Percentiles rank a stretch among this genome's conserved stretches.
phyloP scores from a whole-genome alignment of 306 rosid species.

The Gleditsia sinensis region DNA sequence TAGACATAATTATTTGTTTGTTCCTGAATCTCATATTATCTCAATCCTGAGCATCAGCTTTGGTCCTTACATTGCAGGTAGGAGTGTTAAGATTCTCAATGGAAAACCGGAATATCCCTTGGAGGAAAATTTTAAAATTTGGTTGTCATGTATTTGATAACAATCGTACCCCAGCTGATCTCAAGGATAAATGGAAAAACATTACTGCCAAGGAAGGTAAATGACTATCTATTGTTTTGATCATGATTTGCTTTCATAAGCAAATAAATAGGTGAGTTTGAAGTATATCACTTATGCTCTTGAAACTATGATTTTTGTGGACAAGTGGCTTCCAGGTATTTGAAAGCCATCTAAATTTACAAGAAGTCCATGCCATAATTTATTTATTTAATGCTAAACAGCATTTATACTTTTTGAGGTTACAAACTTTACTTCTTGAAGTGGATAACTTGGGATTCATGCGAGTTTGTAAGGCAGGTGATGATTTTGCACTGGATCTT shows the following conservation, averaged over 20 bases:
- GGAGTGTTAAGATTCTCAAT: slow-evolving; percentile 51
- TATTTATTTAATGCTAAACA: not conserved
- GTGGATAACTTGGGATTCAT: not conserved
- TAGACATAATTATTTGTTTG: not conserved
- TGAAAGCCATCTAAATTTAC: not conserved
- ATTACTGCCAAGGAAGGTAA: slow-evolving; percentile 41
- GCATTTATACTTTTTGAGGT: not conserved
- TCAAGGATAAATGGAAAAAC: slow-evolving; percentile 81
- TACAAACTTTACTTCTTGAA: not conserved
- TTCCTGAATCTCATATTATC: not conserved
- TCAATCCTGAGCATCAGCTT: not conserved
- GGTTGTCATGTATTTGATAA: slow-evolving; percentile 41
- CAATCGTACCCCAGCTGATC: slow-evolving; percentile 47
- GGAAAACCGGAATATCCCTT: slow-evolving; percentile 40
- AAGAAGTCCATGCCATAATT: not conserved
- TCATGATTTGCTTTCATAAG: slow-evolving; percentile 1
- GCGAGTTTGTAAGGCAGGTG: not conserved
- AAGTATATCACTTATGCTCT: too few relatives aligned
- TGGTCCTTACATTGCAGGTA: slow-evolving; percentile 51
- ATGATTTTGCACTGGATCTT: not conserved
- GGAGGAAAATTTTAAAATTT: slow-evolving; percentile 51
- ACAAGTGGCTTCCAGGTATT: not conserved
- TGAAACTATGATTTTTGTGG: slow-evolving; percentile 4
- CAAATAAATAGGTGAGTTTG: not conserved
- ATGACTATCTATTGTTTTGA: not conserved